Evolutionary conservation across 345 rosid species (phyloP).

Genomic region (Salix suchowensis): DNA sequence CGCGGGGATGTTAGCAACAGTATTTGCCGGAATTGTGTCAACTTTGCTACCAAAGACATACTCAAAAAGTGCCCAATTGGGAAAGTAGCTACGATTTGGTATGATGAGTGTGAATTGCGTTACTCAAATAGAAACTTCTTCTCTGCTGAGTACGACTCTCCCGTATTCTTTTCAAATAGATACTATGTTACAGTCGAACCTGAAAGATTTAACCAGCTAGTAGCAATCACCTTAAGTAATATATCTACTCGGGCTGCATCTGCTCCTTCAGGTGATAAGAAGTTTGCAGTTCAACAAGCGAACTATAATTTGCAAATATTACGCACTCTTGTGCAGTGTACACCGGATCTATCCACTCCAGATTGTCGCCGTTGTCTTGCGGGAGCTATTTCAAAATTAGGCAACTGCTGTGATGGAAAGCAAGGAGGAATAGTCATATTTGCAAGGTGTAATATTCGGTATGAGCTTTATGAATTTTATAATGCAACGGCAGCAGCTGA

Average conservation of each 20-base stretch:
- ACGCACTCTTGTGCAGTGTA: slow-evolving; percentile 49
- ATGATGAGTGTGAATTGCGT: slow-evolving; percentile 39
- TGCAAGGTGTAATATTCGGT: slow-evolving; percentile 43
- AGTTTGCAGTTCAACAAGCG: slow-evolving; percentile 26
- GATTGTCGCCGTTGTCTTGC: slow-evolving; percentile 37
- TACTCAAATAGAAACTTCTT: slow-evolving; percentile 43
- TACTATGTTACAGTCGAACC: not conserved
- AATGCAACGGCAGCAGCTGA: not conserved
- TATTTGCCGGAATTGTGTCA: slow-evolving; percentile 34
- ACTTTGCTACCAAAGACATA: slow-evolving; percentile 12
- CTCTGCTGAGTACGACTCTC: not conserved
- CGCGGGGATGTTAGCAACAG: slow-evolving; percentile 5
- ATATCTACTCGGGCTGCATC: slow-evolving; percentile 11
- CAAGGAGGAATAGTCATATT: slow-evolving; percentile 33
- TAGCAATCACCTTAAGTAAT: not conserved
- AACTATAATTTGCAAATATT: slow-evolving; percentile 14
- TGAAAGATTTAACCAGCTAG: slow-evolving; percentile 6
- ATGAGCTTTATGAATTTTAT: slow-evolving; percentile 37
- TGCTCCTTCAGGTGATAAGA: slow-evolving; percentile 20
- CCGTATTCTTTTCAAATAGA: not conserved
- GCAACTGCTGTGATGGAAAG: slow-evolving; percentile 20
- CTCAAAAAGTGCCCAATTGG: slow-evolving; percentile 20
- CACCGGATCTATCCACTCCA: slow-evolving; percentile 32
- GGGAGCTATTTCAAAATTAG: slow-evolving; percentile 11
- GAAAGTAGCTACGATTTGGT: slow-evolving; percentile 32